These are phyloP conservation scores for Sequoia sempervirens DNA, from an alignment of 75 land plant species.

Conservation along the genomic window DNA sequence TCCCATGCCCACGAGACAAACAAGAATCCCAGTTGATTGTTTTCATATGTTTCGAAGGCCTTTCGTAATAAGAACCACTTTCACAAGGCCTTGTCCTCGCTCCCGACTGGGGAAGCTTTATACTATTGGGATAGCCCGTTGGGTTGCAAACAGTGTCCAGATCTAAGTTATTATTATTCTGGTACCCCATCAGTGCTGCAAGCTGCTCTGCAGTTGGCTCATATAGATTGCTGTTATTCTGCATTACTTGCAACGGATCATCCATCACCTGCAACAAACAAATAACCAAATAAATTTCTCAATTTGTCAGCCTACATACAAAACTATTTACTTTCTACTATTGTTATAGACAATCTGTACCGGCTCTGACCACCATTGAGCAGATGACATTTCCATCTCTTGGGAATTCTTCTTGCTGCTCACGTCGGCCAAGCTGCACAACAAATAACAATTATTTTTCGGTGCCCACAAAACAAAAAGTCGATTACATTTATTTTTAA, in stretches of 20 bases:
- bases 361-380: constrained; percentile 2
- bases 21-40: not conserved
- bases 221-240: not conserved
- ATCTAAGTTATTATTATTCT: not conserved
- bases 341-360: not conserved
- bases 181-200: not conserved
- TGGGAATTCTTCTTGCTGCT: not conserved
- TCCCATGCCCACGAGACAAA: not conserved
- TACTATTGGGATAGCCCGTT: not conserved
- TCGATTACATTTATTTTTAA: not conserved
- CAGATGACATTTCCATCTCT: not conserved
- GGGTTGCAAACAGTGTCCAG: not conserved
- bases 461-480: not conserved
- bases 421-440: not conserved
- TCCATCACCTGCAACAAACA: not conserved
- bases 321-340: not conserved
- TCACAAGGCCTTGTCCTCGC: not conserved
- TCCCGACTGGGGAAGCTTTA: not conserved
- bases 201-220: constrained; percentile 1
- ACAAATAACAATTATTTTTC: not conserved
- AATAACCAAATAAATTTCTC: not conserved
- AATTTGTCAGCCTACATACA: not conserved
- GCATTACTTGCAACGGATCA: not conserved
- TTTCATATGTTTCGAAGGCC: not conserved
- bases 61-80: not conserved